Conservation (phyloP, 306 rosid species). For the Cucurbita maxima region DNA sequence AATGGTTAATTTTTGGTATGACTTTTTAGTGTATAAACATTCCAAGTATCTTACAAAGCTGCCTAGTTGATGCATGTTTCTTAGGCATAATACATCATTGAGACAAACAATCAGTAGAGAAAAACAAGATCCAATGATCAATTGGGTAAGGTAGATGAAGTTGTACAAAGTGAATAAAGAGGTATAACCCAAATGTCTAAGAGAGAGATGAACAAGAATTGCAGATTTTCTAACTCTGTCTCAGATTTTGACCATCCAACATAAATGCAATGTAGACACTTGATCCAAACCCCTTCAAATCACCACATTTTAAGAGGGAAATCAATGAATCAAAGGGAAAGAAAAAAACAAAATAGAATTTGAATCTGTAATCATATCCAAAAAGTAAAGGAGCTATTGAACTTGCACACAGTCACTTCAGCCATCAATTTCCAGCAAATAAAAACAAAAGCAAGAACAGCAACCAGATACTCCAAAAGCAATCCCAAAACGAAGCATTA, state of each 20-base stretch:
- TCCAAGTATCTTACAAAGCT: not conserved
- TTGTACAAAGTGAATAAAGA: not conserved
- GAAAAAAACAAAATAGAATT: not conserved
- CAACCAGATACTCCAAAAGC: not conserved
- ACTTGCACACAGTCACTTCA: not conserved
- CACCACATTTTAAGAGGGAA: not conserved
- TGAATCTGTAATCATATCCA: not conserved
- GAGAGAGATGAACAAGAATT: not conserved
- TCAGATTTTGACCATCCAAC: not conserved
- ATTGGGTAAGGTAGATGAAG: not conserved
- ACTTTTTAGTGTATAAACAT: not conserved
- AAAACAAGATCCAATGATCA: not conserved
- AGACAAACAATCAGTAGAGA: not conserved
- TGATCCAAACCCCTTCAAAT: not conserved
- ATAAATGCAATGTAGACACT: not conserved
- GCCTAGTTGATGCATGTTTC: not conserved
- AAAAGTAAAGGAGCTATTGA: not conserved
- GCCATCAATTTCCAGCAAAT: not conserved
- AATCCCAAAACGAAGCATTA: not conserved
- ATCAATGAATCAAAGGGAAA: not conserved
- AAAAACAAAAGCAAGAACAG: not conserved
- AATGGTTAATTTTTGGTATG: not conserved
- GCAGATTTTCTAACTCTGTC: not conserved
- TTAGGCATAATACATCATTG: not conserved
- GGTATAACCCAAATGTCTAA: not conserved